These are phyloP conservation scores for Penicillium sp. DNA, from an alignment of 2,329 filamentous ascomycete genomes.

Conservation along the genomic window DNA sequence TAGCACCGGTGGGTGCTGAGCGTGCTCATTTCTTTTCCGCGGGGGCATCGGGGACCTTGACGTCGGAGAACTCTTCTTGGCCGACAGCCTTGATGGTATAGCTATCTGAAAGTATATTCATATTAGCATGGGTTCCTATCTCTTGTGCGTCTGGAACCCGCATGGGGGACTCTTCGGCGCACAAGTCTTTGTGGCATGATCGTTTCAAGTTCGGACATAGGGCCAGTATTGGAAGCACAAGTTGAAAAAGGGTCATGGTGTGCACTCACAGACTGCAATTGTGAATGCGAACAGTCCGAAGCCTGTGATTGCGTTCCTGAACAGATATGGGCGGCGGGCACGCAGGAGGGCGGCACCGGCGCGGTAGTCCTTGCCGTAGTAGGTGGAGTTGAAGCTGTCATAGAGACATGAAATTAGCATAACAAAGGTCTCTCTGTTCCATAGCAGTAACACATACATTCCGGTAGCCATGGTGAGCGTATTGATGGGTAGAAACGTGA, in stretches of 20 bases:
- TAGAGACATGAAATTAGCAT: conserved; percentile 3
- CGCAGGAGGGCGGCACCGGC: conserved; percentile 87
- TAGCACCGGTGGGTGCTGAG: background rate
- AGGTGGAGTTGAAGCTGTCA: conserved; percentile 67
- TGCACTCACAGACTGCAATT: conserved; percentile 77
- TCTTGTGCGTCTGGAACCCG: background rate
- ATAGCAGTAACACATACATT: conserved; percentile 19
- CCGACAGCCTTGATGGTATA: conserved; percentile 81
- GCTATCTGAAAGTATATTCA: conserved; percentile 51
- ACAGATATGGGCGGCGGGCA: conserved; percentile 83
- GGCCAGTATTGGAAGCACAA: background rate
- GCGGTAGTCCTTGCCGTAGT: conserved; percentile 86
- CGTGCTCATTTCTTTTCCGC: conserved; percentile 29
- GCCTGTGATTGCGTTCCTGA: conserved; percentile 85
- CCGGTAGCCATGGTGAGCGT: conserved; percentile 23
- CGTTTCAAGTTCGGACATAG: background rate
- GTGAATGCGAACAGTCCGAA: conserved; percentile 71
- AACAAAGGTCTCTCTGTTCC: background rate
- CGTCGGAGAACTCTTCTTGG: conserved; percentile 95
- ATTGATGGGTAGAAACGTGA: background rate
- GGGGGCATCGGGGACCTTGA: conserved; percentile 78
- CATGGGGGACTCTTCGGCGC: background rate
- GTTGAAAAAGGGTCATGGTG: background rate
- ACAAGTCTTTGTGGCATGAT: conserved; percentile 8
- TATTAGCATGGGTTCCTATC: conserved; percentile 4